Percentiles rank a stretch among this genome's conserved stretches.
These are phyloP conservation scores for Salix brachista DNA, from an alignment of 345 rosid genomes.

Conservation along the genomic window DNA sequence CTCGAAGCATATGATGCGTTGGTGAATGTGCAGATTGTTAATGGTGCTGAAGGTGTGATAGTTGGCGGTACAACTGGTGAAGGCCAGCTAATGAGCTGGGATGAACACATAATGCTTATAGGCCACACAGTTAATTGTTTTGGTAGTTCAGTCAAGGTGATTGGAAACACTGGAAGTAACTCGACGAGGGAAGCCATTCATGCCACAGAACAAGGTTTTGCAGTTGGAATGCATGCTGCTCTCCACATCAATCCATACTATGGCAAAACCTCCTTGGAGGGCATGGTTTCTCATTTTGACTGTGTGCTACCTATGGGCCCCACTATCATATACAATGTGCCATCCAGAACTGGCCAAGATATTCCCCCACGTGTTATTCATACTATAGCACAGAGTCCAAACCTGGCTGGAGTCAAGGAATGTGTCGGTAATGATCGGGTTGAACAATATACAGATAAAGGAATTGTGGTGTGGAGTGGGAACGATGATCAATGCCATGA, in stretches of 20 bases:
- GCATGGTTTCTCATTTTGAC: constrained; percentile 64
- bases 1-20: constrained; percentile 79
- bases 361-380: constrained; percentile 61
- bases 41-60: constrained; percentile 73
- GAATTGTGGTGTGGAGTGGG: constrained; percentile 80
- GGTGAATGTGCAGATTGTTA: constrained; percentile 60
- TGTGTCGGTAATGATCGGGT: constrained; percentile 69
- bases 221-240: constrained; percentile 93
- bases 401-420: constrained; percentile 76
- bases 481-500: constrained; percentile 87
- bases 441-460: constrained; percentile 52
- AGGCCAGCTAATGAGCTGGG: constrained; percentile 96
- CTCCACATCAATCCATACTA: constrained; percentile 92
- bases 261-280: constrained; percentile 80
- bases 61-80: constrained; percentile 95
- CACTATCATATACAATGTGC: constrained; percentile 78
- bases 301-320: constrained; percentile 84
- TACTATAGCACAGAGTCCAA: constrained; percentile 48
- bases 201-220: constrained; percentile 89
- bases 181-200: constrained; percentile 87
- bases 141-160: constrained; percentile 67
- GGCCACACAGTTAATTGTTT: constrained; percentile 82
- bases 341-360: constrained; percentile 76
- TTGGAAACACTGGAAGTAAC: constrained; percentile 87
- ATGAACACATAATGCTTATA: constrained; percentile 88